Percentiles rank a stretch among this genome's conserved stretches.
phyloP scores from a whole-genome alignment of 306 rosid species.

The Sicyos edulis region DNA sequence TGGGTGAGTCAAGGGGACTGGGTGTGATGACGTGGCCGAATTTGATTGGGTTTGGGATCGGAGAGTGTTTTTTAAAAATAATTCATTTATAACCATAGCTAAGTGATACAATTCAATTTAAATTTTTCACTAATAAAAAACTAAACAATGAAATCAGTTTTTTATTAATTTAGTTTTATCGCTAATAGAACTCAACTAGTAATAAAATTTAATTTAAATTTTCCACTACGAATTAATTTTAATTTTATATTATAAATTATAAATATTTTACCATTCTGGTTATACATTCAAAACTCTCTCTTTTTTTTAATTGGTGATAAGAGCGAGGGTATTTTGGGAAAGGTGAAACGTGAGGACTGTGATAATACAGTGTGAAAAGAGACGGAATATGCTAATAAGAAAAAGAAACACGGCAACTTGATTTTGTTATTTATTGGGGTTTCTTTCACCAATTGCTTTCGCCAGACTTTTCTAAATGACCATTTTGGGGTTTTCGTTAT shows the following conservation, averaged over 20 bases:
- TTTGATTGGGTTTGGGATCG: not conserved
- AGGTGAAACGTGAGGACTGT: slow-evolving; percentile 2
- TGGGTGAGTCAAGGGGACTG: not conserved
- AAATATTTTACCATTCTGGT: too few relatives aligned
- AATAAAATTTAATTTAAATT: too few relatives aligned
- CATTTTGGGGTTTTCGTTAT: not conserved
- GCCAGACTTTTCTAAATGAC: not conserved
- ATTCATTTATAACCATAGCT: too few relatives aligned
- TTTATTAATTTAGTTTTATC: too few relatives aligned
- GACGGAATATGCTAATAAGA: slow-evolving; percentile 14
- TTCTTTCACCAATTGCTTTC: not conserved
- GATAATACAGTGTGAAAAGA: slow-evolving; percentile 13
- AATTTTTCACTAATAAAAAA: too few relatives aligned
- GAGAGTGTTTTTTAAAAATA: not conserved
- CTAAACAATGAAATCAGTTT: too few relatives aligned
- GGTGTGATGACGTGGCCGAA: not conserved
- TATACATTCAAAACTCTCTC: too few relatives aligned
- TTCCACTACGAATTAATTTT: too few relatives aligned
- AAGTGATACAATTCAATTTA: too few relatives aligned
- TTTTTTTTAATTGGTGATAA: not conserved
- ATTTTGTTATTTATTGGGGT: not conserved
- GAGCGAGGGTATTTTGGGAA: slow-evolving; percentile 12
- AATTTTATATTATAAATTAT: too few relatives aligned
- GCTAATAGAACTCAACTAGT: too few relatives aligned
- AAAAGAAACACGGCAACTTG: not conserved